A percentile compares a stretch with the other conserved stretches of the same genome.
Conservation (phyloP, 352 stramenopile genomes). For the Phytophthora aleatoria region DNA sequence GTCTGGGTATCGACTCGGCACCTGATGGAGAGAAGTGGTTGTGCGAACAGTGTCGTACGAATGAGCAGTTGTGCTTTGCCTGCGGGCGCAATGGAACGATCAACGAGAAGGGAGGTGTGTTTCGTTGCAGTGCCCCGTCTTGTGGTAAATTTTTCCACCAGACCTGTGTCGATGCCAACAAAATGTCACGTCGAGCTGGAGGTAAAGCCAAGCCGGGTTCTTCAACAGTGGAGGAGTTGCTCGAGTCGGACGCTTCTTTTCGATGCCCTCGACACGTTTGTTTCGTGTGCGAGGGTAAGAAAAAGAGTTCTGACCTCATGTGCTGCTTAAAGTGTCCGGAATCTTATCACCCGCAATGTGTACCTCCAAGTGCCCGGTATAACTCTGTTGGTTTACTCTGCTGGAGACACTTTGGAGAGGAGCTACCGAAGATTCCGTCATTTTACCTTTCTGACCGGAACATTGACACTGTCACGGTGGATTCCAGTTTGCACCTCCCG, state of each 20-base stretch:
- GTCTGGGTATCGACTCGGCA: conserved; percentile 77
- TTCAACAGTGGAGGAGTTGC: conserved; percentile 45
- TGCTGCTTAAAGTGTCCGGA: conserved; percentile 92
- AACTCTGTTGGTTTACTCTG: conserved; percentile 93
- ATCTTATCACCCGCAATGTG: conserved; percentile 93
- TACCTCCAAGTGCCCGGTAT: conserved; percentile 90
- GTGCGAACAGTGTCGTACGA: conserved; percentile 90
- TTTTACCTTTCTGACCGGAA: conserved; percentile 69
- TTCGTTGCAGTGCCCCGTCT: conserved; percentile 59
- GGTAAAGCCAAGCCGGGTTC: conserved; percentile 43
- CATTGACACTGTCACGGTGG: conserved; percentile 75
- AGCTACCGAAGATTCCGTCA: conserved; percentile 78
- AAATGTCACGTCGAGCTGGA: conserved; percentile 55
- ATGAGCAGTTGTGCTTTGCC: conserved; percentile 88
- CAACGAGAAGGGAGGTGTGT: conserved; percentile 83
- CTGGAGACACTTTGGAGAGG: conserved; percentile 81
- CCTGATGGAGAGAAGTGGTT: conserved; percentile 86
- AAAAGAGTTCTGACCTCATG: conserved; percentile 83
- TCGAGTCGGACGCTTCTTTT: conserved; percentile 79
- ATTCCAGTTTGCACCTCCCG: conserved; percentile 76
- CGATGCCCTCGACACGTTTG: conserved; percentile 91
- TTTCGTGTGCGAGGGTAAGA: conserved; percentile 78
- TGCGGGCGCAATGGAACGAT: conserved; percentile 91
- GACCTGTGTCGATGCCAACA: conserved; percentile 66
- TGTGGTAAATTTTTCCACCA: conserved; percentile 91